Evolutionary conservation across 2,329 filamentous ascomycete species (phyloP).

Genomic region (Bipolaris oryzae): DNA sequence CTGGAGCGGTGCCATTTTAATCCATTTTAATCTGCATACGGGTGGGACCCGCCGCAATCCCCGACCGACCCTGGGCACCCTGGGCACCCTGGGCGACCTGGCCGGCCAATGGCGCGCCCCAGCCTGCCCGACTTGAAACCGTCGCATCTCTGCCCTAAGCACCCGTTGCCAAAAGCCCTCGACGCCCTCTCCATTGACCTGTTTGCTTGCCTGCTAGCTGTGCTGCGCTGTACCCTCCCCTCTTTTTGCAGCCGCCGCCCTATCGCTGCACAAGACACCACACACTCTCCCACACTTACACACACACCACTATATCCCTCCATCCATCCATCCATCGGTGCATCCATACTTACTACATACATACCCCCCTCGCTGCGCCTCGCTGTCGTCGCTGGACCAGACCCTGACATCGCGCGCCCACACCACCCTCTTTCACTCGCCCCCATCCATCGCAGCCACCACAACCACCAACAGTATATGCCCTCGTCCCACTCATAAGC

Average conservation of each 20-base stretch:
- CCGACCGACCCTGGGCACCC: constrained; percentile 18
- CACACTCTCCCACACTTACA: no score
- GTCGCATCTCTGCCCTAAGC: constrained; percentile 18
- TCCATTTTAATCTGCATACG: constrained; percentile 29
- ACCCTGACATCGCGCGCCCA: constrained; percentile 11
- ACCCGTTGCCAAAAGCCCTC: constrained; percentile 24
- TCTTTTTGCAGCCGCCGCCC: constrained; percentile 22
- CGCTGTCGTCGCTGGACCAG: constrained; percentile 13
- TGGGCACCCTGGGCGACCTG: no score
- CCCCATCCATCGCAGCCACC: constrained; percentile 49
- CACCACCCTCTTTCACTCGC: constrained; percentile 5
- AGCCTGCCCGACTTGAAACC: constrained; percentile 32
- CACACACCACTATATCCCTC: not conserved
- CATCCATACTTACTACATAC: constrained; percentile 2
- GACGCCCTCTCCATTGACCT: constrained; percentile 19
- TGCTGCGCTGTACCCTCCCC: not conserved
- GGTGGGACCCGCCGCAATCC: constrained; percentile 19
- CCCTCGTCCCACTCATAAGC: constrained; percentile 74
- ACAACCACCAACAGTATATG: constrained; percentile 60
- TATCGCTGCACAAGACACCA: no score
- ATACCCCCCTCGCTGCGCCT: constrained; percentile 6
- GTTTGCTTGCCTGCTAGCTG: constrained; percentile 12
- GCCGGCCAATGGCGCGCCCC: constrained; percentile 20
- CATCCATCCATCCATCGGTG: not conserved
- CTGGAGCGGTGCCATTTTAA: constrained; percentile 30